These are phyloP conservation scores for Pseudoperonospora humuli DNA, from an alignment of 352 stramenopile genomes.

Conservation along the genomic window DNA sequence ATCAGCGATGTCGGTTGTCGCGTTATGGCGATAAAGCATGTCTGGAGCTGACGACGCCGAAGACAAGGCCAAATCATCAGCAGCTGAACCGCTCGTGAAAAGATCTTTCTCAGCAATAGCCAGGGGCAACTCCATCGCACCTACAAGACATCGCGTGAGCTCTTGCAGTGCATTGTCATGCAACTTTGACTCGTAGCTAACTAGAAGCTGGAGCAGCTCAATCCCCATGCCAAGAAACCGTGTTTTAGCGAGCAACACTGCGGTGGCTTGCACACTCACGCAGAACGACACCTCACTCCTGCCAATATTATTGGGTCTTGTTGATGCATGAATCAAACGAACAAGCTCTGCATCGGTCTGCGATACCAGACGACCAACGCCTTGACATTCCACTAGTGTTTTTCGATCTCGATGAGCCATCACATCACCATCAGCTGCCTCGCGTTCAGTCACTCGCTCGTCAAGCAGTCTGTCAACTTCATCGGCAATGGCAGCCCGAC, in stretches of 20 bases:
- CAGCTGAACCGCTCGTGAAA: slow-evolving; percentile 9
- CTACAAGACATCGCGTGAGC: slow-evolving; percentile 58
- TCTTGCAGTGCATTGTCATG: slow-evolving; percentile 35
- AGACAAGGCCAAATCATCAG: slow-evolving; percentile 18
- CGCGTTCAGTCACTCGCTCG: slow-evolving; percentile 8
- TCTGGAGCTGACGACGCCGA: slow-evolving; percentile 19
- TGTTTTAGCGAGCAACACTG: slow-evolving; percentile 47
- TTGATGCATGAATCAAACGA: slow-evolving; percentile 27
- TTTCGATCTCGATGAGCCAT: slow-evolving; percentile 12
- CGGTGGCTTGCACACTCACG: slow-evolving; percentile 19
- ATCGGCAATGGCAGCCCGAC: slow-evolving; percentile 59
- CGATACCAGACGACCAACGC: slow-evolving; percentile 6
- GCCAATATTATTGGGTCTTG: slow-evolving; percentile 4
- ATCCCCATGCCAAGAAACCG: slow-evolving; percentile 68
- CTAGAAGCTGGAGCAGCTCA: slow-evolving; percentile 57
- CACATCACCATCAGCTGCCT: neutral
- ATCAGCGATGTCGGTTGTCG: neutral
- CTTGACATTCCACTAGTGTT: slow-evolving; percentile 5
- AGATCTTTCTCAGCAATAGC: slow-evolving; percentile 56
- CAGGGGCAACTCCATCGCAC: slow-evolving; percentile 38
- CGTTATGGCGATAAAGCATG: slow-evolving; percentile 17
- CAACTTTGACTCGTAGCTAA: slow-evolving; percentile 52
- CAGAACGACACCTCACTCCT: slow-evolving; percentile 9
- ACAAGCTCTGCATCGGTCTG: slow-evolving; percentile 22
- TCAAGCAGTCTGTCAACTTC: slow-evolving; percentile 33